Conservation (phyloP, 441 rosid species). For the Kokia cookei region DNA sequence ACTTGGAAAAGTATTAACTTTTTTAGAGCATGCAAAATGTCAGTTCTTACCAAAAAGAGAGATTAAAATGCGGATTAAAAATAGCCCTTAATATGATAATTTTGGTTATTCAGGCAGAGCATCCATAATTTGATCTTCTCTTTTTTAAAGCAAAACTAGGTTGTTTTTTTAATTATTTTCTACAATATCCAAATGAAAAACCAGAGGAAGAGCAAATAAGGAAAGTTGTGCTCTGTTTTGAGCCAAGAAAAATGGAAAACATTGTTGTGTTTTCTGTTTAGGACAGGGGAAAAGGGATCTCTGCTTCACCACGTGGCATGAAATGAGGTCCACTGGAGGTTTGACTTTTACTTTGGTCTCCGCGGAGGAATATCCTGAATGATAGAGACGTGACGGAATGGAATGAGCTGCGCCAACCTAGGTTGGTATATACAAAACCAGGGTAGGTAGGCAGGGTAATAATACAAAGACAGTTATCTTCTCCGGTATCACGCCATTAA, state of each 20-base stretch:
- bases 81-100: conserved; percentile 16
- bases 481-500: too few relatives aligned
- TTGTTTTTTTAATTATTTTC: neutral
- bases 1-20: neutral
- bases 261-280: neutral
- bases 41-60: neutral
- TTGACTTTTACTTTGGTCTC: neutral
- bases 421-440: neutral
- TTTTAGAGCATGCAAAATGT: neutral
- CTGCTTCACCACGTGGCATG: conserved; percentile 14
- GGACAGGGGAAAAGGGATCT: neutral
- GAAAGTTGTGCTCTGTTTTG: neutral
- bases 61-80: conserved; percentile 51
- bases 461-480: too few relatives aligned
- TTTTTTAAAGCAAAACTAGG: neutral
- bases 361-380: neutral
- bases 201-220: neutral
- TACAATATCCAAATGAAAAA: neutral
- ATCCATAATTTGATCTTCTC: neutral
- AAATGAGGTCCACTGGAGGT: neutral
- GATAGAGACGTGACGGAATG: neutral
- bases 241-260: neutral
- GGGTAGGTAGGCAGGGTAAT: too few relatives aligned
- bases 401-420: neutral
- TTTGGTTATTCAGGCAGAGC: conserved; percentile 7